A percentile compares a stretch with the other conserved stretches of the same genome.
These are phyloP conservation scores for Trametes meyenii DNA, from an alignment of 768 basidiomycete species.

Conservation along the genomic window DNA sequence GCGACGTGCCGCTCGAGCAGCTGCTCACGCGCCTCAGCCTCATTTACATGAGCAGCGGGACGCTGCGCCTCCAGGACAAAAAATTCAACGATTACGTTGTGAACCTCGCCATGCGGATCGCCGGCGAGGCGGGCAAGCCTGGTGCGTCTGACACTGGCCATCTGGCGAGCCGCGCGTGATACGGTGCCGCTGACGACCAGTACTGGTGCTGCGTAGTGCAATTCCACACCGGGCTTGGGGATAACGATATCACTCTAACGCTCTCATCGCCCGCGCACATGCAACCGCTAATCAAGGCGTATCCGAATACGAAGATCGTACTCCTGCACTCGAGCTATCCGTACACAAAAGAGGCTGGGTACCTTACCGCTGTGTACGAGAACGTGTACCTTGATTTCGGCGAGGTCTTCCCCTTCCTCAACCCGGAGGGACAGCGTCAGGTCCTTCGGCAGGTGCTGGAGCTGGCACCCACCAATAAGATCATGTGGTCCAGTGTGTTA, in stretches of 20 bases:
- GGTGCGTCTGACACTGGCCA: slow-evolving; percentile 41
- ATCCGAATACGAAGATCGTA: slow-evolving; percentile 61
- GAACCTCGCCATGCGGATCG: slow-evolving; percentile 53
- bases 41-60: slow-evolving; percentile 39
- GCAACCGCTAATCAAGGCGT: slow-evolving; percentile 68
- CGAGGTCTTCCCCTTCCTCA: slow-evolving; percentile 73
- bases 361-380: slow-evolving; percentile 67
- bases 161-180: slow-evolving; percentile 1
- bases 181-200: background rate
- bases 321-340: slow-evolving; percentile 81
- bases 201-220: slow-evolving; percentile 54
- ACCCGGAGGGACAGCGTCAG: slow-evolving; percentile 59
- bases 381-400: slow-evolving; percentile 85
- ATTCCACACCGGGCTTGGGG: slow-evolving; percentile 84
- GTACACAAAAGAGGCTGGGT: slow-evolving; percentile 76
- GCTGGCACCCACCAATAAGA: slow-evolving; percentile 74
- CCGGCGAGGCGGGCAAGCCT: slow-evolving; percentile 57
- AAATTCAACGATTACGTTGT: slow-evolving; percentile 70
- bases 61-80: slow-evolving; percentile 61
- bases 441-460: slow-evolving; percentile 69
- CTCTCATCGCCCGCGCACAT: slow-evolving; percentile 66
- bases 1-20: slow-evolving; percentile 26
- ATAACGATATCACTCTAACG: slow-evolving; percentile 64
- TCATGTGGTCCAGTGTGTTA: slow-evolving; percentile 76
- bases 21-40: slow-evolving; percentile 37